phyloP scores from a whole-genome alignment of 1,284 basidiomycete species.

The Leccinum griseonigrum region DNA sequence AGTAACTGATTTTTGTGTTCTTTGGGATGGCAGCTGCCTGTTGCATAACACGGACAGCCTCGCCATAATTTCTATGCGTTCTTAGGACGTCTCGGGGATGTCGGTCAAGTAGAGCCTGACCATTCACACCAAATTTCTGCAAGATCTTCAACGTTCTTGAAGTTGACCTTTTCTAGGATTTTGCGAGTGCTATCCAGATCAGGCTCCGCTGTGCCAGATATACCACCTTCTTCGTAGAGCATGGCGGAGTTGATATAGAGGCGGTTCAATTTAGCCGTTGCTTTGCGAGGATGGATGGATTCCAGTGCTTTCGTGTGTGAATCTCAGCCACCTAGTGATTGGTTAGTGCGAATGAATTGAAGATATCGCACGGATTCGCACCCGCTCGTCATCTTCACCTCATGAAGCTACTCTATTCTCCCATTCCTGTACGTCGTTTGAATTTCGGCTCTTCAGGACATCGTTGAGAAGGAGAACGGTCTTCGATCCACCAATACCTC shows the following conservation, averaged over 20 bases:
- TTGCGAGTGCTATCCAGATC: conserved; percentile 88
- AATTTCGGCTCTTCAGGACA: conserved; percentile 90
- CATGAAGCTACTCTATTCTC: conserved; percentile 94
- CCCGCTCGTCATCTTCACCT: conserved; percentile 92
- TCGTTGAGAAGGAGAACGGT: conserved; percentile 94
- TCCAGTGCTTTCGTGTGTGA: conserved; percentile 83
- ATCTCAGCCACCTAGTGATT: conserved; percentile 81
- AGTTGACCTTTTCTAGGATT: conserved; percentile 91
- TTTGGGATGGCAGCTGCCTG: conserved; percentile 90
- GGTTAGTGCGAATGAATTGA: conserved; percentile 7
- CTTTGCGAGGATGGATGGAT: conserved; percentile 87
- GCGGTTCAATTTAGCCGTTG: conserved; percentile 88
- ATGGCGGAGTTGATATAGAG: conserved; percentile 96
- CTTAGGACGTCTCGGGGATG: conserved; percentile 11
- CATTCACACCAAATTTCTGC: conserved; percentile 99
- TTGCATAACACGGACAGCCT: conserved; percentile 93
- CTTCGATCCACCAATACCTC: conserved; percentile 94
- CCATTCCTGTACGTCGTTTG: conserved; percentile 99
- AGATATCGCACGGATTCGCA: conserved; percentile 26
- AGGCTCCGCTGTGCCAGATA: conserved; percentile 69
- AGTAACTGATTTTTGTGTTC: conserved; percentile 89
- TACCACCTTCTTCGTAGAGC: conserved; percentile 96
- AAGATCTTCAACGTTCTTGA: conserved; percentile 95
- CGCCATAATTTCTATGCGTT: conserved; percentile 83
- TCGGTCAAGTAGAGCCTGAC: conserved; percentile 53